phyloP scores from a whole-genome alignment of 2,329 filamentous ascomycete species.

The Rhinocladiella similis region DNA sequence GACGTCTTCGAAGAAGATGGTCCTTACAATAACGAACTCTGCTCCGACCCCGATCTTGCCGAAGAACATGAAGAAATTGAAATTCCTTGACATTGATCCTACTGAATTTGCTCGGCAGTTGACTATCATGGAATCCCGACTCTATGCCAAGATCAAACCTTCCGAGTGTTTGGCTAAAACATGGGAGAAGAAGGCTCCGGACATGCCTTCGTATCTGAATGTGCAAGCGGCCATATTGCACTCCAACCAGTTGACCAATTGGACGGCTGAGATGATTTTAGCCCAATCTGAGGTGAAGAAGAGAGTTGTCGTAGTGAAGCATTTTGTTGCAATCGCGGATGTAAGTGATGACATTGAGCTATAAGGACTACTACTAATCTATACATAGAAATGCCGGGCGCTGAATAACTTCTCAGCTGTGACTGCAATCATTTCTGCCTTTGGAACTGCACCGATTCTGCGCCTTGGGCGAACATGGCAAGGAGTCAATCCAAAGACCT shows the following conservation, averaged over 20 bases:
- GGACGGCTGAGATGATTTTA: slow-evolving; percentile 98
- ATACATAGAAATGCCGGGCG: slow-evolving; percentile 76
- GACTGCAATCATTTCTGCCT: slow-evolving; percentile 94
- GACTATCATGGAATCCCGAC: slow-evolving; percentile 91
- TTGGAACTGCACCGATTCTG: slow-evolving; percentile 92
- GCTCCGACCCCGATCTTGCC: slow-evolving; percentile 88
- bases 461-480: slow-evolving; percentile 93
- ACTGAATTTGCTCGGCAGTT: slow-evolving; percentile 96
- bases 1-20: slow-evolving; percentile 77
- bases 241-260: slow-evolving; percentile 98
- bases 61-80: slow-evolving; percentile 99
- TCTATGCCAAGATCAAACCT: slow-evolving; percentile 94
- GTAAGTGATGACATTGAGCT: slow-evolving; percentile 57
- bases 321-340: slow-evolving; percentile 94
- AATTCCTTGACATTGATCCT: slow-evolving; percentile 95
- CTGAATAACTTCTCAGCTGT: slow-evolving; percentile 97
- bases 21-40: slow-evolving; percentile 80
- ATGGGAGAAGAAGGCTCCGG: slow-evolving; percentile 89
- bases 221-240: slow-evolving; percentile 96
- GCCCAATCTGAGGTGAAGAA: slow-evolving; percentile 94
- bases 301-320: slow-evolving; percentile 94
- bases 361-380: slow-evolving; percentile 27
- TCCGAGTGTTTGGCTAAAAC: slow-evolving; percentile 98
- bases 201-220: slow-evolving; percentile 84
- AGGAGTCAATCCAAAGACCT: slow-evolving; percentile 83